Evolutionary conservation across 495 filamentous ascomycete species (phyloP), one percentile per base, ranked within the genome.

Genomic region (Talaromyces ruber): DNA sequence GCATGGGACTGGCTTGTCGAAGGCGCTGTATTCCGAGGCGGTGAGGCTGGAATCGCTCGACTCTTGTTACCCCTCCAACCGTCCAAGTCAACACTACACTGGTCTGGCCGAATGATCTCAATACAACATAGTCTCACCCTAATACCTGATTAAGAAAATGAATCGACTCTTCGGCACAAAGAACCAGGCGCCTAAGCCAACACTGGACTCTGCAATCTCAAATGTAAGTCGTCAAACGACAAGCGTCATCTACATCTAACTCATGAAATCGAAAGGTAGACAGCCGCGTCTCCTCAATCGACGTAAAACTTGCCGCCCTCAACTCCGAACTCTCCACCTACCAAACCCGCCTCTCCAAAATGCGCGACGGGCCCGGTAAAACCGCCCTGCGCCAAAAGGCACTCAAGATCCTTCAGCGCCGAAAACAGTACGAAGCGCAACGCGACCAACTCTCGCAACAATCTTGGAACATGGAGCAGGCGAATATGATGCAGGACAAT

Each of bases 381-480:
- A 87, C 82, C 6, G 94, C 94, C 7, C 82, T 99, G 30, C 93
- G 93, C 65, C 86, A 95, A 71, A 98, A 98, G 69, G 94, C 94
- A 1, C 86, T 97, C 61, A 97, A 97, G 67, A 87, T 98, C 18
- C 87, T 98, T 1, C 92, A 96, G 75, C 89, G 92, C n/a, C 89
- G 95, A 30, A 96, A 96, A 70, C 88, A 93, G 76, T 97, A 97
- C 84, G 94, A 98, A 74, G 77, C 81, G 9, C 93, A 98, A 78
- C 88, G 92, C 18, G 93, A 98, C 66, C 92, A 98, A 76, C 87
- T 98, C 60, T 91, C 95, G 74, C 85, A 88, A 66, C 94, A 98
- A 73, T 89, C 88, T 12, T 98, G 94, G 94, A 98, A 98, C 78
- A 97, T 98, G 93, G 93, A 98, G 74, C 94, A 98, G 71, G 94